Evolutionary conservation across 2,329 filamentous ascomycete genomes (phyloP), one percentile per base, ranked within the genome.

Genomic region (Epichloe glyceriae): DNA sequence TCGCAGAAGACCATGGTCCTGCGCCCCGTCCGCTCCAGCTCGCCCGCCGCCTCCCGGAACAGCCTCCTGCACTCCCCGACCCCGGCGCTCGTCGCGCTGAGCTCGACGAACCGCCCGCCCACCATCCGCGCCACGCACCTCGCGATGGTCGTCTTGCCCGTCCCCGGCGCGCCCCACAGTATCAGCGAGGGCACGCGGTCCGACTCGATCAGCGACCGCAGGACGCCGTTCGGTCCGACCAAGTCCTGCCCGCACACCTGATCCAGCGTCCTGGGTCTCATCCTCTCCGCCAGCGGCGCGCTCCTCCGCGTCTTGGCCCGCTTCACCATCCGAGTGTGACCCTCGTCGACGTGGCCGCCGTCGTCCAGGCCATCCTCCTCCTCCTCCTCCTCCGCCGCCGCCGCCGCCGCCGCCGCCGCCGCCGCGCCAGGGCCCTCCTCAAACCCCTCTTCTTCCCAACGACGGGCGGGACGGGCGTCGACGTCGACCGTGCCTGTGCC

Each of bases 1-100:
- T 98, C 93, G 70, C 91, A 96, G 66, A 98, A 98, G 56, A 98
- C 82, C 56, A 98, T 95, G 0, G 93, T 97, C 69, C 87, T 91
- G 54, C 89, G 78, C 1, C 91, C 91, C 0, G 88, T 94, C 48
- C 97, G 72, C 1, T 74, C 71, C 45, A 89, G 70, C 64, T 97
- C 93, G 60, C 82, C 86, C 53, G 79, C 81, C 0, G 93, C 90
- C 57, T 96, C 89, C 20, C 75, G 72, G 61, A 97, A 96, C 50
- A 96, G 76, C 72, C 89, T 93, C 70, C 96, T 95, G 75, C 86
- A 90, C 65, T 97, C 91, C 22, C 78, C 82, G 17, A 97, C 86
- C 2, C 90, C 91, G 6, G 84, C 85, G 58, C 82, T 89, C 2
- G 91, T 96, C 55, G 88, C 91, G 67, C 95, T 96, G 70, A 97